Base-by-base conservation (phyloP, 2,329 filamentous ascomycete species). In the Aspergillus pseudonomiae region DNA sequence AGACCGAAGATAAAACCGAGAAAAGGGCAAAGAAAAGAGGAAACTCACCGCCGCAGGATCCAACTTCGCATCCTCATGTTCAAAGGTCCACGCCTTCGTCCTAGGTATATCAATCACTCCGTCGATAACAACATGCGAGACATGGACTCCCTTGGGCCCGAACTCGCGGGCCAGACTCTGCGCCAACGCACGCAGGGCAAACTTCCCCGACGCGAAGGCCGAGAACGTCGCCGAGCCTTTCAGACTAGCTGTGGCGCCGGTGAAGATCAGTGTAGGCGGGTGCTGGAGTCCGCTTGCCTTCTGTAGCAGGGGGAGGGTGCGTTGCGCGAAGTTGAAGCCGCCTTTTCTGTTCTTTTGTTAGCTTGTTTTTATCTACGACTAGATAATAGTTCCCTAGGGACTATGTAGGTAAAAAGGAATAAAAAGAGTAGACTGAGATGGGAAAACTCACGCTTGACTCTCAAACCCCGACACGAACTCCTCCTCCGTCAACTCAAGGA, bases 91-190 rank as follows among this genome's bases (percentile, higher is more conserved):
- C 43, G 83, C 84, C 75, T 88, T 89, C 1, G 88, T 91, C 66
- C 86, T 82, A 0, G 91, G 91, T 60, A 91, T 93, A 75, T 96
- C 91, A 75, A 97, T 96, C 1, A 92, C 85, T 0, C 92, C 93
- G 73, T 97, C 93, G 60, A 96, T 89, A 64, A 96, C 88, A 6
- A 89, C 88, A 78, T 96, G 92, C 0, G 90, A 87, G 1, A 96
- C 90, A 76, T 97, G 93, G 1, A 97, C 86, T 2, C 93, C 93
- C 75, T 91, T 83, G 0, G 93, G 92, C 0, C 91, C 91, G 76
- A 95, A 97, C 75, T 97, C 93, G 62, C 90, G 86, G 0, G 93
- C 91, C 30, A 96, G 82, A 39, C 87, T 90, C 77, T 94, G 92
- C 0, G 86, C 84, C 57, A 96, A 79, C 0, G 89, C 92, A 36